These are phyloP conservation scores for Ophiocordyceps camponoti-rufipedis DNA, from an alignment of 2,329 filamentous ascomycete genomes.

Conservation along the genomic window DNA sequence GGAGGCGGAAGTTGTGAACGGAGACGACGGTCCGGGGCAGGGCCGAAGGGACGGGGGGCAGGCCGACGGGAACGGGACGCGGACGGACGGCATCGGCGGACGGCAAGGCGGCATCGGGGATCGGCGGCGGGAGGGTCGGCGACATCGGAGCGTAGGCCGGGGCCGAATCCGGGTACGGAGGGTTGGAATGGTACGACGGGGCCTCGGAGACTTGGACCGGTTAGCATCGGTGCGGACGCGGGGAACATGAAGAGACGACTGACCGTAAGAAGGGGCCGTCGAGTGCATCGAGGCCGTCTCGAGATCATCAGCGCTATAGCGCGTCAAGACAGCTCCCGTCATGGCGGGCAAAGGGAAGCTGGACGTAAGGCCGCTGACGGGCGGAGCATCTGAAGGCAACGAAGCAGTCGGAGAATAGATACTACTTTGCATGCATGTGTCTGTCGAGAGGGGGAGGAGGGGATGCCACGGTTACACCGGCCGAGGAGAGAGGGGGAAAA, in stretches of 20 bases:
- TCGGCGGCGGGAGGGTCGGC: background rate
- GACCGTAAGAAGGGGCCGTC: constrained; percentile 49
- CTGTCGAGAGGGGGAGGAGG: background rate
- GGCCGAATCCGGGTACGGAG: constrained; percentile 25
- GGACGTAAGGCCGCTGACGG: constrained; percentile 2
- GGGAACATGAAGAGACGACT: constrained; percentile 5
- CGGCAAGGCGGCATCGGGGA: background rate
- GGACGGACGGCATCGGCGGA: background rate
- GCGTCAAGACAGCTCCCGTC: constrained; percentile 13
- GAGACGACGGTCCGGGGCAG: constrained; percentile 20
- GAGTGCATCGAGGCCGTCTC: constrained; percentile 51
- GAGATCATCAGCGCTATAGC: constrained; percentile 34
- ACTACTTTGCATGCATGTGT: too few species aligned
- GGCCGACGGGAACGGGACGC: constrained; percentile 19
- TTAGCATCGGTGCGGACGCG: background rate
- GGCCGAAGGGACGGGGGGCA: constrained; percentile 30
- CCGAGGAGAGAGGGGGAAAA: background rate
- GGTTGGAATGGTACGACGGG: constrained; percentile 43
- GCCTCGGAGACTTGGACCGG: constrained; percentile 35
- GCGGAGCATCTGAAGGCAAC: constrained; percentile 1
- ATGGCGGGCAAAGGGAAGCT: constrained; percentile 8
- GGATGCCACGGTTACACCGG: background rate
- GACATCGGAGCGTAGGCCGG: constrained; percentile 23
- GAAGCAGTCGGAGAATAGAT: too few species aligned
- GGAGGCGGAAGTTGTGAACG: constrained; percentile 35